These are phyloP conservation scores for Pilasporangium apinafurcum DNA, from an alignment of 352 stramenopile species.

Conservation along the genomic window DNA sequence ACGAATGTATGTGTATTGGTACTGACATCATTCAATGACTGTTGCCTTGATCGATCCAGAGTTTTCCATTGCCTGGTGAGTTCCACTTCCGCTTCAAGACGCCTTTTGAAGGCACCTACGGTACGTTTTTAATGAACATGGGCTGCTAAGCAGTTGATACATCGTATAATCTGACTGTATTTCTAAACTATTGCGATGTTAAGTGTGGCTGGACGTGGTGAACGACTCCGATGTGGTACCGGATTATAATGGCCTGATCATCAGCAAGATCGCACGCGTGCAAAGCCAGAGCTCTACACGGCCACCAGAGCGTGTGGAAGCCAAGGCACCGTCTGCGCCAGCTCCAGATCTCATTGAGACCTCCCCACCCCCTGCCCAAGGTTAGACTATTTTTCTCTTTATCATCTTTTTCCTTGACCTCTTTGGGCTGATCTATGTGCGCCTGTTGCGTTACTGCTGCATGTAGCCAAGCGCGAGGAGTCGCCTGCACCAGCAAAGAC, in stretches of 20 bases:
- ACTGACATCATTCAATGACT: too few species aligned
- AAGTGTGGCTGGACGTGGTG: slow-evolving; percentile 79
- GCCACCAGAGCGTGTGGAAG: slow-evolving; percentile 25
- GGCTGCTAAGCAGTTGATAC: too few species aligned
- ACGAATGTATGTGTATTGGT: not conserved
- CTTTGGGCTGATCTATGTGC: not conserved
- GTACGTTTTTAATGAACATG: slow-evolving; percentile 24
- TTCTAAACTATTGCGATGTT: not conserved
- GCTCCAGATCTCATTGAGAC: slow-evolving; percentile 76
- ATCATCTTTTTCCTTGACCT: not conserved
- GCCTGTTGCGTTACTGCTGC: not conserved
- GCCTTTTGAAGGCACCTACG: slow-evolving; percentile 79
- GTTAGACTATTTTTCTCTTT: slow-evolving; percentile 4
- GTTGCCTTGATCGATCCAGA: slow-evolving; percentile 24
- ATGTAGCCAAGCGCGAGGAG: slow-evolving; percentile 51
- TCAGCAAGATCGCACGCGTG: slow-evolving; percentile 77
- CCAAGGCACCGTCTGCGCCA: slow-evolving; percentile 16
- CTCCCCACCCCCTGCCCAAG: slow-evolving; percentile 9
- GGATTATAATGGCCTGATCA: slow-evolving; percentile 72
- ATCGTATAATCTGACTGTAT: not conserved
- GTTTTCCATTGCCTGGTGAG: slow-evolving; percentile 67
- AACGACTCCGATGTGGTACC: slow-evolving; percentile 67
- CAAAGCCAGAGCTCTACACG: slow-evolving; percentile 38
- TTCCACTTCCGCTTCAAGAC: slow-evolving; percentile 88
- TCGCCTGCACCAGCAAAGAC: slow-evolving; percentile 31